A percentile compares a stretch with the other conserved stretches of the same genome.
Conservation (phyloP, 148 eudicot genomes). For the Rhododendron molle region DNA sequence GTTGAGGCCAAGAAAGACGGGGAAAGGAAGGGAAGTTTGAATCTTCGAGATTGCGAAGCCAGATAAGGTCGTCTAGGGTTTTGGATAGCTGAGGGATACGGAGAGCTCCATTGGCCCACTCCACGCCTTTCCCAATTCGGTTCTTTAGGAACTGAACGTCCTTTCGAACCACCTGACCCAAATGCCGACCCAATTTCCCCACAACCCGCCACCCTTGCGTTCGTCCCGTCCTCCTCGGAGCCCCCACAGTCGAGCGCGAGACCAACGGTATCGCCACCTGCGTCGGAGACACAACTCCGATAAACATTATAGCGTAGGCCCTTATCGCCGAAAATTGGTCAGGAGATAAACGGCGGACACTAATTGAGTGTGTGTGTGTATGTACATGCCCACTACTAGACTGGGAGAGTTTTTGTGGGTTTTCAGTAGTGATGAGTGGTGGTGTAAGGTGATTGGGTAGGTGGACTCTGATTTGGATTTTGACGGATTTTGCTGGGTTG, state of each 20-base stretch:
- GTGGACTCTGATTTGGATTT: background rate
- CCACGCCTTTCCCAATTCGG: constrained; percentile 28
- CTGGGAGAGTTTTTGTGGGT: background rate
- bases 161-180: constrained; percentile 50
- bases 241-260: background rate
- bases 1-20: constrained; percentile 63
- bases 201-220: constrained; percentile 3
- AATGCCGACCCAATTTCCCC: constrained; percentile 38
- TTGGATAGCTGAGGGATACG: constrained; percentile 41
- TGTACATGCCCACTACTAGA: background rate
- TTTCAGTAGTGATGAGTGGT: background rate
- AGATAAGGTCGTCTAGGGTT: constrained; percentile 50
- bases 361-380: background rate
- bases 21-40: constrained; percentile 23
- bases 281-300: background rate
- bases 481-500: background rate
- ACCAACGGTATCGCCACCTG: constrained; percentile 5
- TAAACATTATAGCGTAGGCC: background rate
- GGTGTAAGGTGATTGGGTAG: background rate
- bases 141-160: constrained; percentile 57
- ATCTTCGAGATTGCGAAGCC: constrained; percentile 75
- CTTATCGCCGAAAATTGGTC: background rate
- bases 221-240: background rate
- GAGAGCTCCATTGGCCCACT: constrained; percentile 52
- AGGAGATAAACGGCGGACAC: background rate